These are phyloP conservation scores for Polyporus tsugae DNA, from an alignment of 1,284 basidiomycete species.

Conservation along the genomic window DNA sequence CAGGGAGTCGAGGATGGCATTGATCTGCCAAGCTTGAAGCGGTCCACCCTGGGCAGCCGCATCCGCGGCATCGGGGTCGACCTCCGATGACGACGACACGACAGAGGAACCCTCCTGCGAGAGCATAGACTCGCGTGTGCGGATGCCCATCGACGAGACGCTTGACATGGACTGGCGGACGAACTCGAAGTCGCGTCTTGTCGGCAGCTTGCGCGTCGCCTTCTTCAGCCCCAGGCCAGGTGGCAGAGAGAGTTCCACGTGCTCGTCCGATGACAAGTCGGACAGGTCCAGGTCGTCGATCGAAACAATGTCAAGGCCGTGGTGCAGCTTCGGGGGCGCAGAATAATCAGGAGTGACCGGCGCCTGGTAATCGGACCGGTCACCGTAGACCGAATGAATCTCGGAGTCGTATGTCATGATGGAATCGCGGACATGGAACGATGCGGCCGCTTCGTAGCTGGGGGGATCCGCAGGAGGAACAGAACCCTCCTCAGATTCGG, in stretches of 20 bases:
- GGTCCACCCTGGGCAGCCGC: slow-evolving; percentile 49
- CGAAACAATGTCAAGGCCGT: slow-evolving; percentile 68
- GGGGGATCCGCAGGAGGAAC: slow-evolving; percentile 36
- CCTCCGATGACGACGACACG: slow-evolving; percentile 53
- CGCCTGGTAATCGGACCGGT: background rate
- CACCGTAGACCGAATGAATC: slow-evolving; percentile 6
- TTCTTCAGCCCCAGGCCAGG: slow-evolving; percentile 60
- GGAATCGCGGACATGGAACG: slow-evolving; percentile 18
- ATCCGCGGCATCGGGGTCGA: slow-evolving; percentile 37
- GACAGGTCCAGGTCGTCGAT: slow-evolving; percentile 80
- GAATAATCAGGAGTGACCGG: background rate
- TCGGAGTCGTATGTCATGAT: slow-evolving; percentile 19
- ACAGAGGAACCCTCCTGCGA: slow-evolving; percentile 51
- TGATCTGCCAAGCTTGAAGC: slow-evolving; percentile 82
- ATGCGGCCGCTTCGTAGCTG: slow-evolving; percentile 21
- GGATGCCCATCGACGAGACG: slow-evolving; percentile 80
- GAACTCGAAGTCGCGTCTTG: slow-evolving; percentile 81
- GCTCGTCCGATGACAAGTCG: slow-evolving; percentile 68
- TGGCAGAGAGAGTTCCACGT: slow-evolving; percentile 42
- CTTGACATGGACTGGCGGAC: slow-evolving; percentile 70
- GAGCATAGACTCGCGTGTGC: slow-evolving; percentile 62
- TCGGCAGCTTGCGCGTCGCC: slow-evolving; percentile 64
- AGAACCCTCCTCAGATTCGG: slow-evolving; percentile 15
- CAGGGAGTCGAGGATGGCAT: slow-evolving; percentile 78
- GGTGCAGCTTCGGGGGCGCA: slow-evolving; percentile 14